phyloP scores from a whole-genome alignment of 306 rosid species.

The Inga laurina region DNA sequence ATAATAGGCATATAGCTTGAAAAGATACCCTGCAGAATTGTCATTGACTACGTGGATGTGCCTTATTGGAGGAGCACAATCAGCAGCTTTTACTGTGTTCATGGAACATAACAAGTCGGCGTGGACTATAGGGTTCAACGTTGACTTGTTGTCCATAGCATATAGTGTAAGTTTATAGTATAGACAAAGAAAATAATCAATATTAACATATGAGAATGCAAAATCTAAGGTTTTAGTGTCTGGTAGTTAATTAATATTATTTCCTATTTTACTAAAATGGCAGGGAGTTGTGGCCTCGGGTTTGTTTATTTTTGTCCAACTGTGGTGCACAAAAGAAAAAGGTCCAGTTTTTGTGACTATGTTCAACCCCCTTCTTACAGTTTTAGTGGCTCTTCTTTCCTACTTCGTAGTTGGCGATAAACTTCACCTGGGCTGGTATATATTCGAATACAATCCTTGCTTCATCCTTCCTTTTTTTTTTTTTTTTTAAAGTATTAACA shows the following conservation, averaged over 20 bases:
- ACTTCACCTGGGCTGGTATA: constrained; percentile 75
- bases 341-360: constrained; percentile 89
- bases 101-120: constrained; percentile 51
- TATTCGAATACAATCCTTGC: not conserved
- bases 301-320: constrained; percentile 54
- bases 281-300: constrained; percentile 75
- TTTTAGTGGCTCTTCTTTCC: constrained; percentile 68
- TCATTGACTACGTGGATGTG: constrained; percentile 78
- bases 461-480: not conserved
- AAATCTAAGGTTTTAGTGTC: not conserved
- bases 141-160: constrained; percentile 69
- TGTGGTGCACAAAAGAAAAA: constrained; percentile 70
- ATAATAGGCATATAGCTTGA: constrained; percentile 47
- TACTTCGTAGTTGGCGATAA: constrained; percentile 77
- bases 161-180: constrained; percentile 58
- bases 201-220: not conserved
- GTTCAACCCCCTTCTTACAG: constrained; percentile 64
- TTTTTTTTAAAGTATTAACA: too few species aligned
- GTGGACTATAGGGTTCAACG: constrained; percentile 63
- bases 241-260: not conserved
- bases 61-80: constrained; percentile 69
- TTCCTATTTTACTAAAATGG: not conserved
- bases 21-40: constrained; percentile 58
- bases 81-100: constrained; percentile 59
- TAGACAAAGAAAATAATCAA: not conserved